Base-by-base conservation (phyloP, 1,284 basidiomycete genomes). In the Termitomyces sp. region DNA sequence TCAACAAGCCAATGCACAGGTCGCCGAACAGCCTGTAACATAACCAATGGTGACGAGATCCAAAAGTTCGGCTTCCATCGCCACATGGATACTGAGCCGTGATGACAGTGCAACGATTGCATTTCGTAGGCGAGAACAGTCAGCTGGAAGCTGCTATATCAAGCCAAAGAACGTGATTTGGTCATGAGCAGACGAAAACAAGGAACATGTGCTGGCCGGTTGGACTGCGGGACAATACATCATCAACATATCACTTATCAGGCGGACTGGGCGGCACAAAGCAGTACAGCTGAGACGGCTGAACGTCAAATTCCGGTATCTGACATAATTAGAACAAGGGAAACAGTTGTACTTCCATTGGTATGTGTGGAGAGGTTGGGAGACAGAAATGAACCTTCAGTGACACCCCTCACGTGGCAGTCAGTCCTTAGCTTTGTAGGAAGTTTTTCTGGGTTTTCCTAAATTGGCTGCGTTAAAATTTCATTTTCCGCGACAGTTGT, bases 201-300 rank as follows among this genome's bases (percentile, higher is more conserved):
- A 33, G 39, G 33, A 38, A 42, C 33, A 28, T 33, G 47, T 41
- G 41, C 41, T 30, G 24, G 38, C 43, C 49, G 54, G 54, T 26
- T 30, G 24, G 7, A 36, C 6, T 46, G 28, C 48, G 54, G 54
- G 54, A 40, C 43, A 51, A 55, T 55, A 55, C 43, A 46, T 21
- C 46, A 45, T 34, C 48, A 15, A 40, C 33, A 45, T 45, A 48
- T 39, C 24, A 54, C 53, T 40, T 49, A 44, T 54, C 48, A 30
- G 36, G 31, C 10, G 26, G 17, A 15, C 49, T 51, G 49, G 49
- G 36, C 10, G 49, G 42, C 21, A 41, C 33, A 49, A 39, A 26
- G 24, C 52, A 17, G 36, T 33, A 26, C 28, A 28, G 15, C 39
- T 19, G 15, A 30, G 34, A 19, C 21, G 19, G 9, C 33, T 2